phyloP scores from a whole-genome alignment of 345 rosid species.

The Moricandia moricandioides region DNA sequence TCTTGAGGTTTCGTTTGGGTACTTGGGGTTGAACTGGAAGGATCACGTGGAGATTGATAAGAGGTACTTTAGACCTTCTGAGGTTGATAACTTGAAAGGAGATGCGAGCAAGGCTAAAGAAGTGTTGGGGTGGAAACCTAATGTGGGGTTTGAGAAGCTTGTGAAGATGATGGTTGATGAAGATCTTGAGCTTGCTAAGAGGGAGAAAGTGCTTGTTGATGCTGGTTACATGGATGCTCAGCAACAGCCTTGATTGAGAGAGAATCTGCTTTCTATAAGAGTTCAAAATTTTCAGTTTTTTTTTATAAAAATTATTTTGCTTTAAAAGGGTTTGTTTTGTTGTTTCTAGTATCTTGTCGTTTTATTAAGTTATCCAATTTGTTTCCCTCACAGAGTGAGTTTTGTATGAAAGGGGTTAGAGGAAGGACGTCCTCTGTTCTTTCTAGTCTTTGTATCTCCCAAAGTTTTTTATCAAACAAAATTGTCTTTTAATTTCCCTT shows the following conservation, averaged over 20 bases:
- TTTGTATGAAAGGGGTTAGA: conserved; percentile 10
- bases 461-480: not conserved
- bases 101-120: conserved; percentile 52
- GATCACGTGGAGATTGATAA: conserved; percentile 58
- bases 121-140: conserved; percentile 72
- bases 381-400: conserved; percentile 23
- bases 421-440: conserved; percentile 17
- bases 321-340: not conserved
- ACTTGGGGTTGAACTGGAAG: conserved; percentile 58
- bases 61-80: conserved; percentile 58
- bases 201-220: conserved; percentile 95
- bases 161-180: conserved; percentile 97
- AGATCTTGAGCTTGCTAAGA: conserved; percentile 76
- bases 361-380: conserved; percentile 16
- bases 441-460: conserved; percentile 8
- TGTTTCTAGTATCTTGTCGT: conserved; percentile 24
- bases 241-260: conserved; percentile 62
- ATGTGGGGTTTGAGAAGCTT: conserved; percentile 72
- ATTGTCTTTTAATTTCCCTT: not conserved
- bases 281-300: not conserved
- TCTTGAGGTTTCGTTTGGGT: conserved; percentile 74
- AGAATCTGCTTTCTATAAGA: not conserved
- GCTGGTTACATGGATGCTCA: conserved; percentile 89
- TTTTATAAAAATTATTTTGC: not conserved
- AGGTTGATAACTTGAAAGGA: conserved; percentile 55